phyloP scores from a whole-genome alignment of 1,284 basidiomycete species.

The Cryptococcus sp. region DNA sequence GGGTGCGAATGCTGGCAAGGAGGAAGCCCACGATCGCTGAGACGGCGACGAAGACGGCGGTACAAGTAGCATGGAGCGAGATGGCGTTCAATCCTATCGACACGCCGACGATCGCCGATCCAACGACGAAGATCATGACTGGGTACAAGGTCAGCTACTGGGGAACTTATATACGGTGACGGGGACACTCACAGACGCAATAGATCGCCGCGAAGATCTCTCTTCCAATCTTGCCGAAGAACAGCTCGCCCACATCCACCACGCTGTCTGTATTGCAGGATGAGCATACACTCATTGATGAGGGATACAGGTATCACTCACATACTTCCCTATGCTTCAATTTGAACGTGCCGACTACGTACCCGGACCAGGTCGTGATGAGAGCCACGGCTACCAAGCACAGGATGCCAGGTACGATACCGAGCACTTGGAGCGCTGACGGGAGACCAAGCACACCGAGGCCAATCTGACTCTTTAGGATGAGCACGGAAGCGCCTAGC shows the following conservation, averaged over 20 bases:
- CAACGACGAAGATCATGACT: slow-evolving; percentile 35
- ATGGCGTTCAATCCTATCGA: slow-evolving; percentile 41
- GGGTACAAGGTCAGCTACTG: slow-evolving; percentile 1
- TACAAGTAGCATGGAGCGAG: slow-evolving; percentile 37
- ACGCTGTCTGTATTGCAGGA: slow-evolving; percentile 23
- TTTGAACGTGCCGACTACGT: slow-evolving; percentile 26
- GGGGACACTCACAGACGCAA: slow-evolving; percentile 9
- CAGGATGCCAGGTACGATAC: slow-evolving; percentile 36
- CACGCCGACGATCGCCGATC: slow-evolving; percentile 26
- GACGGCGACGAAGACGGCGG: slow-evolving; percentile 38
- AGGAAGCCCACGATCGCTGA: slow-evolving; percentile 28
- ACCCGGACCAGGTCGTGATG: slow-evolving; percentile 33
- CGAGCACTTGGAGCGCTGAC: slow-evolving; percentile 25
- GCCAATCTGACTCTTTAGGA: slow-evolving; percentile 39
- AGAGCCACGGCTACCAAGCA: slow-evolving; percentile 30
- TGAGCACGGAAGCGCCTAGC: slow-evolving; percentile 26
- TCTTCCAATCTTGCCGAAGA: slow-evolving; percentile 26
- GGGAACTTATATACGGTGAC: neutral
- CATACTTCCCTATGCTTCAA: slow-evolving; percentile 16
- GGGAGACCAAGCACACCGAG: slow-evolving; percentile 39
- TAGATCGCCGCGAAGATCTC: slow-evolving; percentile 33
- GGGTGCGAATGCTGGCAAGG: slow-evolving; percentile 39
- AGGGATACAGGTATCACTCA: neutral
- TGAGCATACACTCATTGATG: slow-evolving; percentile 4
- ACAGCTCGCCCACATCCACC: slow-evolving; percentile 31